Base-by-base conservation (phyloP, 1,284 basidiomycete genomes). In the Trichosporon faecale region DNA sequence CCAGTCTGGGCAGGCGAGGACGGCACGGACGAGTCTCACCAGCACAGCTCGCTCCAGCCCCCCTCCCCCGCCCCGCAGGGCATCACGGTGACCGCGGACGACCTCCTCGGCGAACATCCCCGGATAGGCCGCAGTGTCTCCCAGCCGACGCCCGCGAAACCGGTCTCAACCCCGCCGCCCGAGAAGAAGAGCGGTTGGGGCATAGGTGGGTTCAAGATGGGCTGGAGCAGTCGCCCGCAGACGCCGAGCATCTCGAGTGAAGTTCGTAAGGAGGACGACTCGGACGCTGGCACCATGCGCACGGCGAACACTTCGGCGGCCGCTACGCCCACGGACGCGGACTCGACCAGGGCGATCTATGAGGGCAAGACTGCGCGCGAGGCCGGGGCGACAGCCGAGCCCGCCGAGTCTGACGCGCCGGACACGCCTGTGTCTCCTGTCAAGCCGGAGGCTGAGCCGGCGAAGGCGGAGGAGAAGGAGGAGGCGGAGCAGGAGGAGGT, bases 1-100 rank as follows among this genome's bases (percentile, higher is more conserved):
- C 90, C 90, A 68, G 85, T 97, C 2, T 94, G 95, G 91, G 89
- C 93, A 70, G 93, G 95, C 74, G 91, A 91, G 72, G 84, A 83
- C 72, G 76, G 35, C 46, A 12, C 25, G 55, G 70, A 31, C 27
- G 49, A 18, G 52, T 60, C 67, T 0, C 25, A 65, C 18, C 52
- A 33, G 2, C n/a, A n/a, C n/a, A n/a, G n/a, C n/a, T 18, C 31
- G 16, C 44, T 33, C 18, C 64, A 9, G 52, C 35, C 29, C 16
- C 68, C 3, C n/a, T 14, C 23, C 3, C 46, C 8, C 14, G 5
- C 9, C 23, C 37, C 27, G 37, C 33, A 65, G 40, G 2, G 52
- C 4, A 23, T 63, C 33, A 60, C 67, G 0, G 46, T 66, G 29
- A 69, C 68, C 2, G 60, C 55, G 18, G 68, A 60, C 57, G 33